Conservation (phyloP, 2,329 filamentous ascomycete species). For the Lomentospora prolificans region DNA sequence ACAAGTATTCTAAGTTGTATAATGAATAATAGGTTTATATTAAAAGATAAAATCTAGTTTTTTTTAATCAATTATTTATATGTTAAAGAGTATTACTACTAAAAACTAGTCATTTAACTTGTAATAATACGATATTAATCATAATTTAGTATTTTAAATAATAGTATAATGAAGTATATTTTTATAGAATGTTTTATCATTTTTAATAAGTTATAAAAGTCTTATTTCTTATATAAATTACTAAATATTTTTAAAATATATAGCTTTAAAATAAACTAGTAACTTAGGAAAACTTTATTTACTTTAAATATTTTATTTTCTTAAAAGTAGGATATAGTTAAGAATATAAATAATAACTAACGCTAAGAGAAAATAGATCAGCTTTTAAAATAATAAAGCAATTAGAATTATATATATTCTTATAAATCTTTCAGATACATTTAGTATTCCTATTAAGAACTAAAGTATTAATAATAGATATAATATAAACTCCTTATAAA, state of each 20-base stretch:
- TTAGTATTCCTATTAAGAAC: not conserved
- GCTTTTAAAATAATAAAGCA: too few relatives aligned
- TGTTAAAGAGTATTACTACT: not conserved
- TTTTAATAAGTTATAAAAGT: not conserved
- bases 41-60: not conserved
- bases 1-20: not conserved
- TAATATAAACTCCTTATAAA: too few relatives aligned
- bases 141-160: not conserved
- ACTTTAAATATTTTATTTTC: slow-evolving; percentile 3
- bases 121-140: not conserved
- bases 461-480: not conserved
- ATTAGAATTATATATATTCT: not conserved
- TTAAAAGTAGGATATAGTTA: not conserved
- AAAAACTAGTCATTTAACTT: not conserved
- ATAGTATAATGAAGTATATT: not conserved
- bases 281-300: not conserved
- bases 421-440: slow-evolving; percentile 3
- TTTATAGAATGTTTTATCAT: not conserved
- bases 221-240: not conserved
- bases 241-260: not conserved
- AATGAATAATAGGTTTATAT: not conserved
- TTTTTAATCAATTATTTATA: not conserved
- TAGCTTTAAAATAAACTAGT: slow-evolving; percentile 5
- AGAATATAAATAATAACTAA: too few relatives aligned
- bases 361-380: too few relatives aligned